phyloP scores from a whole-genome alignment of 345 rosid species.

The Ricinus communis region DNA sequence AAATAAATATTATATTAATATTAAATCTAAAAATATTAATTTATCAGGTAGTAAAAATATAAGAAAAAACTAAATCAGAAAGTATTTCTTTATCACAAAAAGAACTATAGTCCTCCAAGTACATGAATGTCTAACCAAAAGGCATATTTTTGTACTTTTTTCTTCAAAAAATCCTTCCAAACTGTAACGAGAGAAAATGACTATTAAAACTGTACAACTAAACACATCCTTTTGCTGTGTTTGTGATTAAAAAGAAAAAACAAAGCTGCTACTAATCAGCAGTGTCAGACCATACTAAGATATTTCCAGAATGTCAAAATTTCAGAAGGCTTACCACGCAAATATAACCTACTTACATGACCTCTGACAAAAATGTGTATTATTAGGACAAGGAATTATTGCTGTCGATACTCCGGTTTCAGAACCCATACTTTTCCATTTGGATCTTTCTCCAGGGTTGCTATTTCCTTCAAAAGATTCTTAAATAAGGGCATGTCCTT shows the following conservation, averaged over 20 bases:
- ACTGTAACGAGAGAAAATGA: background rate
- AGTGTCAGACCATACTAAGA: background rate
- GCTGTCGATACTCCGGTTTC: constrained; percentile 61
- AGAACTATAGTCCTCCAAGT: too few relatives aligned
- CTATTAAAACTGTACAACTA: constrained; percentile 1
- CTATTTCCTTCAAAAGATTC: constrained; percentile 82
- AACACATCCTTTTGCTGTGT: background rate
- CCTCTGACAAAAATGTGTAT: background rate
- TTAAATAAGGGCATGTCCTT: constrained; percentile 65
- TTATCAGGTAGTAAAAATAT: too few relatives aligned
- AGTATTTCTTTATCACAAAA: too few relatives aligned
- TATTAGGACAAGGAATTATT: background rate
- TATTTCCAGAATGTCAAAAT: background rate
- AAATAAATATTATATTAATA: too few relatives aligned
- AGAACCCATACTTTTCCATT: constrained; percentile 72
- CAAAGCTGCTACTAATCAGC: background rate
- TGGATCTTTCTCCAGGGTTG: constrained; percentile 48
- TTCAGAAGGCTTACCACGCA: background rate
- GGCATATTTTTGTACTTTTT: too few relatives aligned
- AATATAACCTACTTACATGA: background rate
- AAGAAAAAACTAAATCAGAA: too few relatives aligned
- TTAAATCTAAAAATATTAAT: too few relatives aligned
- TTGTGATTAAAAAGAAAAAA: background rate
- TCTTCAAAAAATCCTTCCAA: too few relatives aligned
- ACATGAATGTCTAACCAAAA: too few relatives aligned